A percentile compares a stretch with the other conserved stretches of the same genome.
These are phyloP conservation scores for Trichoderma pleuroti DNA, from an alignment of 2,329 filamentous ascomycete species.

Conservation along the genomic window DNA sequence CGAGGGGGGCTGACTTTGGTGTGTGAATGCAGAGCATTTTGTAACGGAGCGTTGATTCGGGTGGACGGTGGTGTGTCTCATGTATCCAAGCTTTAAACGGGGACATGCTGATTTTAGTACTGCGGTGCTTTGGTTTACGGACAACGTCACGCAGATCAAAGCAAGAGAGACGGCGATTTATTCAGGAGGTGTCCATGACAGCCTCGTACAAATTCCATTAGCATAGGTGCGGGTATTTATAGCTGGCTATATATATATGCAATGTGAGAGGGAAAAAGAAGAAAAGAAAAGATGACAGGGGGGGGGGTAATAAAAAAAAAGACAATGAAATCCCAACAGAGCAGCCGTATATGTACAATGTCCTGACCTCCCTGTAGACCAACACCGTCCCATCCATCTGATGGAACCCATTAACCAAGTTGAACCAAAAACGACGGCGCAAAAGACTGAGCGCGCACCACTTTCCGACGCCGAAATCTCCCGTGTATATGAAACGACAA, in stretches of 20 bases:
- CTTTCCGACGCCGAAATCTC: neutral
- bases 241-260: slow-evolving; percentile 10
- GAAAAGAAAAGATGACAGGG: neutral
- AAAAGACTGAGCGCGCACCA: neutral
- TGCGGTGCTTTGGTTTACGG: neutral
- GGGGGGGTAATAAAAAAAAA: neutral
- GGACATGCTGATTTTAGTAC: neutral
- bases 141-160: neutral
- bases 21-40: slow-evolving; percentile 41
- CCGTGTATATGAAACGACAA: neutral
- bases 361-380: neutral
- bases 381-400: neutral
- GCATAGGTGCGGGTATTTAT: slow-evolving; percentile 6
- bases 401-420: neutral
- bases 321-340: neutral
- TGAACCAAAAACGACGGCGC: neutral
- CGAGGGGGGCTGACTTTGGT: neutral
- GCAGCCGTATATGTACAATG: neutral
- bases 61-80: slow-evolving; percentile 56
- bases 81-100: slow-evolving; percentile 43
- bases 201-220: slow-evolving; percentile 1
- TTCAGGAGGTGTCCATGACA: neutral
- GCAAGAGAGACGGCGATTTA: neutral
- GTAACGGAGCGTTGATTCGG: slow-evolving; percentile 62
- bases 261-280: neutral